phyloP scores from a whole-genome alignment of 2,329 filamentous ascomycete genomes.

The Hypomyces perniciosus region DNA sequence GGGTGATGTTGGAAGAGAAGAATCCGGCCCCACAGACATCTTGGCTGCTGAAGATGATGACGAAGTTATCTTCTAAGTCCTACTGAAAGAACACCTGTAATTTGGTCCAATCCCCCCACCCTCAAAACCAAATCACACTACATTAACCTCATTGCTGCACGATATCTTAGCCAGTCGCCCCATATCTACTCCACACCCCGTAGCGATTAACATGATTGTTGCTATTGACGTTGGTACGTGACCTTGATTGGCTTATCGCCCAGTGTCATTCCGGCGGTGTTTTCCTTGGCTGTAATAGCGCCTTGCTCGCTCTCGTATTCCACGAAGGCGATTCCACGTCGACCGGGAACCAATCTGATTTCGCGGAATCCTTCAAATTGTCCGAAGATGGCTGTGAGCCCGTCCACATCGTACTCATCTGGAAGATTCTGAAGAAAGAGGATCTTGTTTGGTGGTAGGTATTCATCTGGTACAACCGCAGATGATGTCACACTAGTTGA shows the following conservation, averaged over 20 bases:
- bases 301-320: conserved; percentile 90
- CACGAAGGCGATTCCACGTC: conserved; percentile 87
- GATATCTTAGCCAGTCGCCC: too few relatives aligned
- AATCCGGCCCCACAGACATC: conserved; percentile 50
- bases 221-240: conserved; percentile 86
- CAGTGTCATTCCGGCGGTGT: conserved; percentile 76
- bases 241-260: conserved; percentile 80
- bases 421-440: conserved; percentile 91
- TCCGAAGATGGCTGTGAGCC: conserved; percentile 72
- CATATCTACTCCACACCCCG: too few relatives aligned
- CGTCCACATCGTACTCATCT: conserved; percentile 76
- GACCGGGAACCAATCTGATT: conserved; percentile 79
- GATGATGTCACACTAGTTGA: conserved; percentile 61
- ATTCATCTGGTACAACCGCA: conserved; percentile 89
- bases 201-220: background rate
- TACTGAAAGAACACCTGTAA: background rate
- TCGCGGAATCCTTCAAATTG: conserved; percentile 93
- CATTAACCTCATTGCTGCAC: too few relatives aligned
- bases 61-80: conserved; percentile 74
- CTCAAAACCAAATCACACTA: too few relatives aligned
- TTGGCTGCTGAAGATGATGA: conserved; percentile 71
- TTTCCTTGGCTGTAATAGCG: conserved; percentile 90
- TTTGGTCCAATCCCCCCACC: too few relatives aligned
- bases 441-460: conserved; percentile 94
- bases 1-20: conserved; percentile 35